A percentile compares a stretch with the other conserved stretches of the same genome.
These are phyloP conservation scores for Suillus paluster DNA, from an alignment of 768 basidiomycete species.

Conservation along the genomic window DNA sequence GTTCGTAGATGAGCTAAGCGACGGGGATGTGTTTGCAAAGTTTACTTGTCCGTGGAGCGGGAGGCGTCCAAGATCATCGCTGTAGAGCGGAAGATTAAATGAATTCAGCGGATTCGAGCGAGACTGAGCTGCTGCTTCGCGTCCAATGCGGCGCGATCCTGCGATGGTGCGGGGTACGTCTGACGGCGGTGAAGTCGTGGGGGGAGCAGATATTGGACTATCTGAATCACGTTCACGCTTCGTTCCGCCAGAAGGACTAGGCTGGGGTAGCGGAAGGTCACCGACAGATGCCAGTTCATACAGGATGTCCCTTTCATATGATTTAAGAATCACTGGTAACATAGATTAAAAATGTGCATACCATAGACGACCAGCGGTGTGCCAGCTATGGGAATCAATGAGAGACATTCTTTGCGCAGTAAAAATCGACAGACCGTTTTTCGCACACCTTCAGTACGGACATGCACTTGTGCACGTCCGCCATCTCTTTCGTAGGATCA, in stretches of 20 bases:
- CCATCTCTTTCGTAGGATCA: slow-evolving; percentile 50
- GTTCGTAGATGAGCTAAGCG: slow-evolving; percentile 9
- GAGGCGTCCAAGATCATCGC: slow-evolving; percentile 59
- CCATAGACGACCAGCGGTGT: slow-evolving; percentile 53
- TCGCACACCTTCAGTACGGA: slow-evolving; percentile 42
- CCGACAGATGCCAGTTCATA: slow-evolving; percentile 75
- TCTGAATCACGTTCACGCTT: slow-evolving; percentile 72
- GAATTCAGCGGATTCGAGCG: slow-evolving; percentile 17
- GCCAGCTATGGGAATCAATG: slow-evolving; percentile 41
- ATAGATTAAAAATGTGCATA: slow-evolving; percentile 26
- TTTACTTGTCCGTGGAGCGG: slow-evolving; percentile 44
- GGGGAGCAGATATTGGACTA: slow-evolving; percentile 36
- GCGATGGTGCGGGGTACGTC: slow-evolving; percentile 34
- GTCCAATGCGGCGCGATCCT: slow-evolving; percentile 40
- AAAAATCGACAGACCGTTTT: slow-evolving; percentile 31
- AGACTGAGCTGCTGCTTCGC: slow-evolving; percentile 19
- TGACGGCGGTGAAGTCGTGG: slow-evolving; percentile 11
- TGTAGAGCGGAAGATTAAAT: slow-evolving; percentile 56
- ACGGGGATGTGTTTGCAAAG: slow-evolving; percentile 17
- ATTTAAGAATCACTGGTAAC: background rate
- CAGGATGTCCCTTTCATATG: slow-evolving; percentile 61
- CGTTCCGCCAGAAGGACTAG: slow-evolving; percentile 51
- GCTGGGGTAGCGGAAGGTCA: slow-evolving; percentile 67
- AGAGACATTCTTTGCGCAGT: background rate
- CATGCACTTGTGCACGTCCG: slow-evolving; percentile 57